phyloP scores from a whole-genome alignment of 352 stramenopile genomes.

The Phytophthora multivora region DNA sequence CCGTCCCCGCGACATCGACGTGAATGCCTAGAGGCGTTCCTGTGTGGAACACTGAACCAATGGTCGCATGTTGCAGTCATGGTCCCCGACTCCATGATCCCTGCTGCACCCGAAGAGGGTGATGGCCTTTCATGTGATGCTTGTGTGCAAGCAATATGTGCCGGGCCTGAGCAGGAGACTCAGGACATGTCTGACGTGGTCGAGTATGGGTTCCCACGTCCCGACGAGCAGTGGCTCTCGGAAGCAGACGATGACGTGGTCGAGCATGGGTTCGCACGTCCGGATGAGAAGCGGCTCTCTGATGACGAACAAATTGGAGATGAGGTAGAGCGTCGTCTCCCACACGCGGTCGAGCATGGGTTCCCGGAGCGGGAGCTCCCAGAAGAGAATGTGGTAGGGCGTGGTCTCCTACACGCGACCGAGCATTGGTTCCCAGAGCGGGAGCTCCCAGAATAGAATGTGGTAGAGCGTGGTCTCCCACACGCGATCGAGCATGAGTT shows the following conservation, averaged over 20 bases:
- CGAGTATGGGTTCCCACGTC: slow-evolving; percentile 11
- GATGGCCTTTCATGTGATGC: background rate
- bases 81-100: background rate
- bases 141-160: background rate
- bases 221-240: slow-evolving; percentile 17
- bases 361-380: slow-evolving; percentile 3
- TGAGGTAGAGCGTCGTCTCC: slow-evolving; percentile 1
- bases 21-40: too few relatives aligned
- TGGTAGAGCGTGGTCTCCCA: slow-evolving; percentile 4
- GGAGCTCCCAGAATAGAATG: too few relatives aligned
- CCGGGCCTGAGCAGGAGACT: background rate
- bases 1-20: too few relatives aligned
- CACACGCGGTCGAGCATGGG: background rate
- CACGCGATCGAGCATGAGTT: background rate
- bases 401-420: background rate
- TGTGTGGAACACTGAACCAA: too few relatives aligned
- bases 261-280: slow-evolving; percentile 11
- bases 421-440: slow-evolving; percentile 2
- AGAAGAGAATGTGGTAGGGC: slow-evolving; percentile 1
- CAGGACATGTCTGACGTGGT: background rate
- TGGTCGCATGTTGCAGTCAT: background rate
- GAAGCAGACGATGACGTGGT: too few relatives aligned
- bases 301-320: background rate
- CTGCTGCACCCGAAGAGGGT: background rate
- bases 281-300: slow-evolving; percentile 15